Evolutionary conservation across 1,284 basidiomycete genomes (phyloP).

Genomic region (Pseudozyma thailandica): DNA sequence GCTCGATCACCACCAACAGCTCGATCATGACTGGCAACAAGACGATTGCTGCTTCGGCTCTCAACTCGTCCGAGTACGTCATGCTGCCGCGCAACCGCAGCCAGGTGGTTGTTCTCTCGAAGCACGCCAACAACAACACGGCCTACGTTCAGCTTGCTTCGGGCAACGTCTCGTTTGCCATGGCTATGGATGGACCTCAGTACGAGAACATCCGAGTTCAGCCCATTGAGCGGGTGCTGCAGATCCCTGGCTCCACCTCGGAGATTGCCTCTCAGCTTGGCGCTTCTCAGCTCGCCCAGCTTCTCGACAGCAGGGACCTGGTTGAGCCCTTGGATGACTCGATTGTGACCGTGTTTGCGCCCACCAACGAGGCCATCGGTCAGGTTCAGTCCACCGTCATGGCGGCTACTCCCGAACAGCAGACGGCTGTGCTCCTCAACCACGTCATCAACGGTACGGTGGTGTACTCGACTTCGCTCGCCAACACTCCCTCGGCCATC

Average conservation of each 20-base stretch:
- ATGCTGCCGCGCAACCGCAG: conserved; percentile 56
- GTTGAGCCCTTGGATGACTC: conserved; percentile 69
- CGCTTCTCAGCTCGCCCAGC: conserved; percentile 65
- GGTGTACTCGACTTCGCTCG: conserved; percentile 73
- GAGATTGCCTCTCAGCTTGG: conserved; percentile 27
- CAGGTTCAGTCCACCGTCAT: conserved; percentile 72
- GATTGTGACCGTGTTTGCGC: conserved; percentile 78
- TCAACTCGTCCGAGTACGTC: conserved; percentile 70
- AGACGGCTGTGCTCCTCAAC: conserved; percentile 63
- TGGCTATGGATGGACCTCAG: conserved; percentile 69
- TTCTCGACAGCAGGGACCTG: conserved; percentile 69
- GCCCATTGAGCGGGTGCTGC: conserved; percentile 70
- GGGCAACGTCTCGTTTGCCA: conserved; percentile 49
- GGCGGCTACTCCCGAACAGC: conserved; percentile 73
- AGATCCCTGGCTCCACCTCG: conserved; percentile 59
- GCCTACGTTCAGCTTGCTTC: conserved; percentile 73
- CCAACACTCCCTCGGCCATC: conserved; percentile 65
- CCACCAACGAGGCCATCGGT: conserved; percentile 65
- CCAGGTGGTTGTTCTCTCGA: conserved; percentile 76
- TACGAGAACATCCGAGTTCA: conserved; percentile 69
- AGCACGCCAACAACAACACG: conserved; percentile 68
- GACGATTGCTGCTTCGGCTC: conserved; percentile 76
- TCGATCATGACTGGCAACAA: conserved; percentile 68
- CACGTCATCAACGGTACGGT: conserved; percentile 78
- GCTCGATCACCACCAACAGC: conserved; percentile 71